Evolutionary conservation across 352 stramenopile genomes (phyloP).

Genomic region (Phytophthora idaei): DNA sequence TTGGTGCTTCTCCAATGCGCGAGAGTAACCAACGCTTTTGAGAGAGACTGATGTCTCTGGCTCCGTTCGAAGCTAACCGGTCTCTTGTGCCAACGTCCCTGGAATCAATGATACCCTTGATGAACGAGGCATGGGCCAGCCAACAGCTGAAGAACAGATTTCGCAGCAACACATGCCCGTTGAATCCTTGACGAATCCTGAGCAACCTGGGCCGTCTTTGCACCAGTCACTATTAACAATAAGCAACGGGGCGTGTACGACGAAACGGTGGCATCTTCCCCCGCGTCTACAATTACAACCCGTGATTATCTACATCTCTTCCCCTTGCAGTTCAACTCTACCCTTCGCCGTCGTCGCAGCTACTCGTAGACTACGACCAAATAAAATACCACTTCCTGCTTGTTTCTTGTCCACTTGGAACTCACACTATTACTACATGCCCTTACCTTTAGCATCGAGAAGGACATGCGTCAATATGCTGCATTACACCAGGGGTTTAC

Average conservation of each 20-base stretch:
- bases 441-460: conserved; percentile 41
- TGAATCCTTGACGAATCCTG: conserved; percentile 2
- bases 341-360: conserved; percentile 54
- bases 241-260: not conserved
- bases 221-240: conserved; percentile 13
- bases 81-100: conserved; percentile 56
- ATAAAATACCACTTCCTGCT: not conserved
- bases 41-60: conserved; percentile 41
- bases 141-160: conserved; percentile 72
- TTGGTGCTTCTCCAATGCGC: conserved; percentile 20
- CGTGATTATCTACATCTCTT: not conserved
- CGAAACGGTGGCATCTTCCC: not conserved
- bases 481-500: conserved; percentile 71
- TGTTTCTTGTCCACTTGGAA: not conserved
- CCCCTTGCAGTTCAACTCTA: conserved; percentile 57
- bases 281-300: not conserved
- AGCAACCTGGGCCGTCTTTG: conserved; percentile 14
- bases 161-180: not conserved
- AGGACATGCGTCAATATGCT: conserved; percentile 67
- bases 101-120: conserved; percentile 27
- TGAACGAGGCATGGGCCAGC: conserved; percentile 61
- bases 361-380: conserved; percentile 43
- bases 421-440: not conserved
- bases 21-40: conserved; percentile 45
- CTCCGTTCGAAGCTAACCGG: conserved; percentile 49